A percentile compares a stretch with the other conserved stretches of the same genome.
Evolutionary conservation across 2,329 filamentous ascomycete species (phyloP).

Genomic region (Penicillium brevicompactum): DNA sequence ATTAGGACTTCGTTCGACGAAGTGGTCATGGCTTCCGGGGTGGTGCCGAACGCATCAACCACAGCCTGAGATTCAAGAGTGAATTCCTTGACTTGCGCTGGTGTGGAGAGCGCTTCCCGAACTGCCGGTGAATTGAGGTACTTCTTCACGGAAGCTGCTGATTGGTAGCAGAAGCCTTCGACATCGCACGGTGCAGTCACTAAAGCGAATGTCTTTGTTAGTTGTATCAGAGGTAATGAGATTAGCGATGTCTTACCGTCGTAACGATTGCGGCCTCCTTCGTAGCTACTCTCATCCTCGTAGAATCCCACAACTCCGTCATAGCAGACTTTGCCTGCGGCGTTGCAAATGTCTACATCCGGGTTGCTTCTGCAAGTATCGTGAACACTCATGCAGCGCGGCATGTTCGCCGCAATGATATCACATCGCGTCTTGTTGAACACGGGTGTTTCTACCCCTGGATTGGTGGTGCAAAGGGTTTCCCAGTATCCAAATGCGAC

Average conservation of each 20-base stretch:
- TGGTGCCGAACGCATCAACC: constrained; percentile 11
- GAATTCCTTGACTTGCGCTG: constrained; percentile 16
- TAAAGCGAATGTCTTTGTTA: background rate
- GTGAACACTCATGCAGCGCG: constrained; percentile 48
- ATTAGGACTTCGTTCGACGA: constrained; percentile 17
- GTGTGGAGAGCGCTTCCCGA: constrained; percentile 20
- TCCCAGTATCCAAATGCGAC: constrained; percentile 50
- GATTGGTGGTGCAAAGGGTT: constrained; percentile 51
- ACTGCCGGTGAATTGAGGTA: constrained; percentile 23
- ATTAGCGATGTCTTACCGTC: constrained; percentile 21
- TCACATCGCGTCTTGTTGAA: constrained; percentile 52
- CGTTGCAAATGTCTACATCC: constrained; percentile 22
- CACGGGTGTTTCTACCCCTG: constrained; percentile 44
- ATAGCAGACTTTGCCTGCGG: constrained; percentile 18
- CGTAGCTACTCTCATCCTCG: constrained; percentile 19
- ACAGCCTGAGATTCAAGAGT: constrained; percentile 10
- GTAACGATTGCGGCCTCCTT: constrained; percentile 26
- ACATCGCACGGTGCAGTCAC: constrained; percentile 24
- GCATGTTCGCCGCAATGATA: constrained; percentile 49
- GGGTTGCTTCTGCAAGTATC: constrained; percentile 34
- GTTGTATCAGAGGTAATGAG: background rate
- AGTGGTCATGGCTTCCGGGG: constrained; percentile 7
- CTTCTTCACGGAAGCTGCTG: constrained; percentile 13
- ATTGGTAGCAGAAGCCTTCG: constrained; percentile 24
- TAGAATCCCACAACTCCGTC: constrained; percentile 16